Conservation (phyloP, 192 early-diverging fungal species). For the Coemansia javaensis region DNA sequence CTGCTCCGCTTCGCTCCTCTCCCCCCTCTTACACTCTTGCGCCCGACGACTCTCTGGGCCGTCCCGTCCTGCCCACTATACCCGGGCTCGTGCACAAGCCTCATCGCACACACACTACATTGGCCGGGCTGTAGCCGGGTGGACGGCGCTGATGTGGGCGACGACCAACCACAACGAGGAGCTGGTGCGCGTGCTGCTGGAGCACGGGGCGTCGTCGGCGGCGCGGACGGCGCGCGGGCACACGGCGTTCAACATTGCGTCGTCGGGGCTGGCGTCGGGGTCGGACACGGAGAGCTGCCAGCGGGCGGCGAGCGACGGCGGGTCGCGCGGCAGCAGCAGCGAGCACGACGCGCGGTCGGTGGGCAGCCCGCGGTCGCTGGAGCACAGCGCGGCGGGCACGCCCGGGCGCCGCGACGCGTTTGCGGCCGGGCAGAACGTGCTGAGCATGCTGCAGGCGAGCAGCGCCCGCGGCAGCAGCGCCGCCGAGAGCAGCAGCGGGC, state of each 20-base stretch:
- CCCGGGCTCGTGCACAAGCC: too few relatives aligned
- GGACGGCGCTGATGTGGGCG: conserved; percentile 91
- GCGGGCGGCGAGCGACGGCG: conserved; percentile 15
- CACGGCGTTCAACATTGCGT: conserved; percentile 70
- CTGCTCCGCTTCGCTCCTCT: too few relatives aligned
- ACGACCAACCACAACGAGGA: conserved; percentile 73
- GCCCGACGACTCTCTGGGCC: too few relatives aligned
- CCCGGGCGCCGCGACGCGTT: conserved; percentile 23
- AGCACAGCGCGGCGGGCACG: conserved; percentile 26
- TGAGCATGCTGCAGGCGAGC: conserved; percentile 48
- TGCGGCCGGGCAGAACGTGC: conserved; percentile 42
- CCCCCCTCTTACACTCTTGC: too few relatives aligned
- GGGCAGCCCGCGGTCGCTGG: conserved; percentile 31
- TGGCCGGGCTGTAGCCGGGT: conserved; percentile 66
- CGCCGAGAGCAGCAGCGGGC: conserved; percentile 1
- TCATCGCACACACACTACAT: too few relatives aligned
- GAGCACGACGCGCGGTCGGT: conserved; percentile 13
- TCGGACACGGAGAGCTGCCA: conserved; percentile 28
- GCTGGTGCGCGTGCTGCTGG: conserved; percentile 69
- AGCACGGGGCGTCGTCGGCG: conserved; percentile 68
- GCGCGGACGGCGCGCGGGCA: conserved; percentile 65
- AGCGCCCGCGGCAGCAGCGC: conserved; percentile 3
- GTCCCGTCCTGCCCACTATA: too few relatives aligned
- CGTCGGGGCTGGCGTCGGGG: conserved; percentile 31
- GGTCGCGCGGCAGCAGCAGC: conserved; percentile 7